A percentile compares a stretch with the other conserved stretches of the same genome.
phyloP scores from a whole-genome alignment of 2,329 filamentous ascomycete species.

The Aureobasidium sp. region DNA sequence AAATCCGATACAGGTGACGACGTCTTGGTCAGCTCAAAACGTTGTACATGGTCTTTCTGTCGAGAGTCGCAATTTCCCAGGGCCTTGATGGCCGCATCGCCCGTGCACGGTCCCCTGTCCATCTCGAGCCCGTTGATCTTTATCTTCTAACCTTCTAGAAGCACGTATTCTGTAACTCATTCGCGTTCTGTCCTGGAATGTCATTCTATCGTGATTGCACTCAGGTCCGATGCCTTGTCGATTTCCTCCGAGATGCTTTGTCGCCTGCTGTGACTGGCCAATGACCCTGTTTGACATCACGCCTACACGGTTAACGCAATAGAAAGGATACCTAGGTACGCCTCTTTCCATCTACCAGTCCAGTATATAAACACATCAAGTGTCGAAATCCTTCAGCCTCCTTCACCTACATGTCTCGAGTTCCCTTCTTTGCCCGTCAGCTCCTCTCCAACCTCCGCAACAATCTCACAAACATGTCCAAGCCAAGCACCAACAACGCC shows the following conservation, averaged over 20 bases:
- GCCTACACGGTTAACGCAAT: not conserved
- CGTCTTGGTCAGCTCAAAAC: not conserved
- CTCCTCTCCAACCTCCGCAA: not conserved
- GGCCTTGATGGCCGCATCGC: not conserved
- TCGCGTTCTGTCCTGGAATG: not conserved
- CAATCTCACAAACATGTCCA: slow-evolving; percentile 5
- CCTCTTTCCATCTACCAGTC: not conserved
- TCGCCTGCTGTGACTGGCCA: not conserved
- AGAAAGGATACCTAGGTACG: not conserved
- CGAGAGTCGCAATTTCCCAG: slow-evolving; percentile 7
- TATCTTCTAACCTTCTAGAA: not conserved
- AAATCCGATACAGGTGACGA: not conserved
- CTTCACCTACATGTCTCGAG: not conserved
- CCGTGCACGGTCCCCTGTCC: not conserved
- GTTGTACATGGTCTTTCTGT: not conserved
- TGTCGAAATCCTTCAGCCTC: not conserved
- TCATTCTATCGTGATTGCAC: not conserved
- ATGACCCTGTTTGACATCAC: slow-evolving; percentile 7
- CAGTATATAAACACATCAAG: not conserved
- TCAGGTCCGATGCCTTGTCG: no score
- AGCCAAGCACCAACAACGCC: not conserved
- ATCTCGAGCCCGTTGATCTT: not conserved
- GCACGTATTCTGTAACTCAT: not conserved
- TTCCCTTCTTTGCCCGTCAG: not conserved
- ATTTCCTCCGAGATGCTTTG: not conserved